Evolutionary conservation across 2,329 filamentous ascomycete genomes (phyloP).

Genomic region (Monilinia vaccinii-corymbosi): DNA sequence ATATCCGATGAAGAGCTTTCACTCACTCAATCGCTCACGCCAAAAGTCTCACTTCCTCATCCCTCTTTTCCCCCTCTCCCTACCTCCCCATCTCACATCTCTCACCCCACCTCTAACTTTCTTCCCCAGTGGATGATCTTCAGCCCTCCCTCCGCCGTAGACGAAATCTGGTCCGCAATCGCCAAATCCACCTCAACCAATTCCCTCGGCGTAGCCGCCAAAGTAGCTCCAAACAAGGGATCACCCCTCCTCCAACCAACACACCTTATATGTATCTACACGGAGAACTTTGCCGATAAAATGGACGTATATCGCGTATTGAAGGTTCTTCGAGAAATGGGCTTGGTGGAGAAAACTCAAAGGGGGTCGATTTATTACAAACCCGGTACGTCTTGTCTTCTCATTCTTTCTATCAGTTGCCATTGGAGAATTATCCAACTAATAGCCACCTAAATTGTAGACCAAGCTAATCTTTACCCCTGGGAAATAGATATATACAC

Average conservation of each 20-base stretch:
- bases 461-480: neutral
- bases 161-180: conserved; percentile 56
- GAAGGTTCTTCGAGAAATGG: conserved; percentile 49
- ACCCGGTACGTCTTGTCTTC: conserved; percentile 20
- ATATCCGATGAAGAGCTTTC: neutral
- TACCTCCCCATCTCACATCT: neutral
- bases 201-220: conserved; percentile 62
- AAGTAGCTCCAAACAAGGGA: conserved; percentile 51
- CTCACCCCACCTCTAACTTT: conserved; percentile 39
- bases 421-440: neutral
- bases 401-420: no score
- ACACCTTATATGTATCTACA: conserved; percentile 70
- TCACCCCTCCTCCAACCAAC: conserved; percentile 32
- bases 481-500: conserved; percentile 52
- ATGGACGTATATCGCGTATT: conserved; percentile 63
- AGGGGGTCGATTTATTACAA: conserved; percentile 65
- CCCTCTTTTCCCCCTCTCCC: neutral
- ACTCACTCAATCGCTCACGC: neutral
- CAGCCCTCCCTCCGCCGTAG: conserved; percentile 42
- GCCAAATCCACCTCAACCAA: conserved; percentile 58
- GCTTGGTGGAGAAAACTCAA: conserved; percentile 41
- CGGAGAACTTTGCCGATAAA: conserved; percentile 60
- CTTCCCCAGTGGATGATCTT: conserved; percentile 64
- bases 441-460: neutral
- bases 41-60: neutral